Percentiles rank a stretch among this genome's conserved stretches.
phyloP scores from a whole-genome alignment of 2,329 filamentous ascomycete species.

The Curvularia sp. region DNA sequence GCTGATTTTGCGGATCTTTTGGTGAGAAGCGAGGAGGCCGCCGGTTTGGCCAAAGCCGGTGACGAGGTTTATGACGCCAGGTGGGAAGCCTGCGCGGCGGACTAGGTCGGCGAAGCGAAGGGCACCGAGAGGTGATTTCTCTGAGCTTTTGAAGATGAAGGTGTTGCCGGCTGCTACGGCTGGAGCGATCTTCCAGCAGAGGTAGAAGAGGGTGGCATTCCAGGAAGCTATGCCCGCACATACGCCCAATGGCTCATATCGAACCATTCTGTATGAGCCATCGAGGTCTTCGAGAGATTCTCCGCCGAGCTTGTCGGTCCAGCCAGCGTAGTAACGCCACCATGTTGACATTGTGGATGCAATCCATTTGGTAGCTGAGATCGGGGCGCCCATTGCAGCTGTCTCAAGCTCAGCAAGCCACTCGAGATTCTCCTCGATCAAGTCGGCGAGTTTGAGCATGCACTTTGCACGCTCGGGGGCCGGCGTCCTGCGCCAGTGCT shows the following conservation, averaged over 20 bases:
- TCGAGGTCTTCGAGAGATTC: conserved; percentile 54
- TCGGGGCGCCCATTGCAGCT: conserved; percentile 4
- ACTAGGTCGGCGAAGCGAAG: conserved; percentile 67
- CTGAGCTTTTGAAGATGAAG: conserved; percentile 64
- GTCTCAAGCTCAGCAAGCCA: conserved; percentile 1
- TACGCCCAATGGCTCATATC: conserved; percentile 52
- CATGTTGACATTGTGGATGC: conserved; percentile 37
- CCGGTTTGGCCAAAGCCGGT: conserved; percentile 67
- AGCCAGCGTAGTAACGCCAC: conserved; percentile 39
- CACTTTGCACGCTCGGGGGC: conserved; percentile 3
- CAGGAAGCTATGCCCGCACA: conserved; percentile 51
- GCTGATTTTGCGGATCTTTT: conserved; percentile 66
- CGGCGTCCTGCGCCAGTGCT: not conserved
- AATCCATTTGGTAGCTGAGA: conserved; percentile 17
- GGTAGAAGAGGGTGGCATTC: conserved; percentile 50
- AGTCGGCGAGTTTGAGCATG: conserved; percentile 6
- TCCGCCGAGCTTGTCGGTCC: conserved; percentile 46
- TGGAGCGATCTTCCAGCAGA: conserved; percentile 62
- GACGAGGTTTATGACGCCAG: conserved; percentile 66
- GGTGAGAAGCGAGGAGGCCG: conserved; percentile 64
- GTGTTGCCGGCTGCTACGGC: conserved; percentile 64
- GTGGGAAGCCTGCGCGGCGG: conserved; percentile 61
- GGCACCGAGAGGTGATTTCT: conserved; percentile 63
- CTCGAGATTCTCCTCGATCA: not conserved
- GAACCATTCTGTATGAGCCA: conserved; percentile 39